Conservation (phyloP, 208 protist genomes). For the Vickermania ingenoplastis region DNA sequence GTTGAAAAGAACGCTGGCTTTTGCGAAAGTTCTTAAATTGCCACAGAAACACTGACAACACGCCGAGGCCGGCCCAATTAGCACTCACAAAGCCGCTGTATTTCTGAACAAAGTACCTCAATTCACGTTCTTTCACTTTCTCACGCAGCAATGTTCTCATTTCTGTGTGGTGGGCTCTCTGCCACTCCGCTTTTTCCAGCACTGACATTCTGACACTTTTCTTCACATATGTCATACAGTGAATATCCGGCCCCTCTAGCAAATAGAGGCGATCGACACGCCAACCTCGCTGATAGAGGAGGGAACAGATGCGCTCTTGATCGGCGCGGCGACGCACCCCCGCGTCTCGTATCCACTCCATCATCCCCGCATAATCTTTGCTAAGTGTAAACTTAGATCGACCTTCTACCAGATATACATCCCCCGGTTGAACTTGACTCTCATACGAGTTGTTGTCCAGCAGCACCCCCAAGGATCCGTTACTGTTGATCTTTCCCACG, state of each 20-base stretch:
- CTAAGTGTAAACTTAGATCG: conserved; percentile 40
- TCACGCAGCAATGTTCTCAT: conserved; percentile 45
- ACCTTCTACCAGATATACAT: conserved; percentile 55
- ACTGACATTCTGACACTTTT: conserved; percentile 36
- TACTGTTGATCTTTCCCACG: conserved; percentile 70
- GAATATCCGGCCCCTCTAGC: conserved; percentile 28
- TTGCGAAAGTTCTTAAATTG: conserved; percentile 55
- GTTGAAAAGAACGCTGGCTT: conserved; percentile 43
- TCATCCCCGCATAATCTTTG: conserved; percentile 23
- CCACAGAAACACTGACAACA: conserved; percentile 62
- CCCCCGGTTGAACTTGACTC: conserved; percentile 37
- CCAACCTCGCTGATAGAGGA: conserved; percentile 57
- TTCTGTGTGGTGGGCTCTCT: conserved; percentile 42
- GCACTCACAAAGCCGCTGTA: conserved; percentile 65
- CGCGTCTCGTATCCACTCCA: conserved; percentile 45
- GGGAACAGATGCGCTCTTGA: conserved; percentile 28
- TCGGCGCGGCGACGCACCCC: conserved; percentile 37
- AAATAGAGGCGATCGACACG: conserved; percentile 40
- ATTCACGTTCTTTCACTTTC: conserved; percentile 46
- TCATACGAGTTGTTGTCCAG: conserved; percentile 78
- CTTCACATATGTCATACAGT: conserved; percentile 44
- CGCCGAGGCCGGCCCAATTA: conserved; percentile 43
- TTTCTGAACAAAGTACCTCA: conserved; percentile 62
- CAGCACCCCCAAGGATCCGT: conserved; percentile 75
- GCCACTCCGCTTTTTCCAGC: conserved; percentile 60